Evolutionary conservation across 805 yeast genomes (phyloP), one percentile per base, ranked within the genome.

Genomic region (Naumovozyma castellii): DNA sequence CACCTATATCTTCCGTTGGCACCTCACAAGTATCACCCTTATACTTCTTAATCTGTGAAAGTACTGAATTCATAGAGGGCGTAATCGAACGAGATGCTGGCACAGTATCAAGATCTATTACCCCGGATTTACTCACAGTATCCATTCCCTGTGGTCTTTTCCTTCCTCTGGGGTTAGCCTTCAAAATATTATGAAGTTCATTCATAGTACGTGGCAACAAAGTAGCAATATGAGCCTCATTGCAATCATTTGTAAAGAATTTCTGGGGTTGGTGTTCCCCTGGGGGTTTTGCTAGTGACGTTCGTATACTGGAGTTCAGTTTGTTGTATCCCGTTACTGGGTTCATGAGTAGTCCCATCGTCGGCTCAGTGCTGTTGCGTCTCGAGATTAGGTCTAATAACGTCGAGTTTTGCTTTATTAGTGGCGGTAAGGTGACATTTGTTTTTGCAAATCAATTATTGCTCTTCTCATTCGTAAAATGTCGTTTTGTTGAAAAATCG

Each of bases 21-120:
- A 14, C 10, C 6, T 10, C 27, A 22, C 9, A 6, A 22, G 10
- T 22, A 10, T 22, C 27, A 22, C 27, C 10, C 27, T 22, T 38
- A 17, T 37, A 29, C 18, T 37, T 41, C 22, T 42, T 41, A 3
- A 53, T 43, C 38, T 53, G 58, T 27, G 55, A 46, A 40, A 50
- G 39, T 20, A 53, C 58, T 28, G 58, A 47, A 36, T 45, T 46
- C 53, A 53, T 44, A 25, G 55, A 50, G 6, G 58, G 55, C 17
- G 58, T 49, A 33, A 53, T 39, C 2, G 45, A 6, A 6, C 9
- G 10, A 22, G 27, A 6, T 22, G 6, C 27, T 6, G 6, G 10
- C 9, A 6, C 10, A 6, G 9, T 10, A 22, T 22, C n/a, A n/a
- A n/a, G n/a, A n/a, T n/a, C n/a, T n/a, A n/a, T 22, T 22, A 22